Evolutionary conservation across 2,329 filamentous ascomycete genomes (phyloP), one percentile per base, ranked within the genome.

Genomic region (Dactylella cylindrospora): DNA sequence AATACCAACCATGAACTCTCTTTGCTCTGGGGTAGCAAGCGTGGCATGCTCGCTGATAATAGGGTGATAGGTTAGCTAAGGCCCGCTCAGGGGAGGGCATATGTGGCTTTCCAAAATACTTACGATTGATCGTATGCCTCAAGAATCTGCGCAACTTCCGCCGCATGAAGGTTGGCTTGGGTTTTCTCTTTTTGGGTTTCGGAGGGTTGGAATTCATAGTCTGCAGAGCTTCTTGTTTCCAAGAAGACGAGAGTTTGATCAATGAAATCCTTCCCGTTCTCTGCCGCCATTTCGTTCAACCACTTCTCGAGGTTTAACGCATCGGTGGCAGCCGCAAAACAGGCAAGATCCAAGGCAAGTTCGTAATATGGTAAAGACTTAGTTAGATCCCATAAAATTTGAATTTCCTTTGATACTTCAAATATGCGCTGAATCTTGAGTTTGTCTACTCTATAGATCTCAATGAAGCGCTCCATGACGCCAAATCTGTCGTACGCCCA

Each of bases 401-500:
- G 66, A 20, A 70, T 65, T 9, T 70, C 67, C 49, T 69, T 67
- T 19, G 67, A 64, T 29, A 70, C 68, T 33, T 70, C 68, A 31
- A 70, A 60, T 31, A 70, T 70, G 9, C 67, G 65, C n/a, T 66
- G 66, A 20, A 70, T 64, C 17, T 64, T 65, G 20, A 69, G 52
- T 23, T 67, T 68, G 35, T 69, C 67, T 12, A 38, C 36, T 7
- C 57, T 59, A 26, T 69, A 67, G 45, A 67, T 66, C 35, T 90
- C 84, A 33, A 91, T 83, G 26, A 98, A 81, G 57, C 87, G 83
- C 66, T 84, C 81, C 7, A 85, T 84, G 12, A 97, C 86, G 86
- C 90, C 97, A 15, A 85, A 80, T 67, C 84, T 87, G 71, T 97
- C 89, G 70, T 93, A 90, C 67, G 86, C 84, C 90, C 91, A 97